Conservation (phyloP, 208 protist species). For the Acanthamoeba lenticulata region DNA sequence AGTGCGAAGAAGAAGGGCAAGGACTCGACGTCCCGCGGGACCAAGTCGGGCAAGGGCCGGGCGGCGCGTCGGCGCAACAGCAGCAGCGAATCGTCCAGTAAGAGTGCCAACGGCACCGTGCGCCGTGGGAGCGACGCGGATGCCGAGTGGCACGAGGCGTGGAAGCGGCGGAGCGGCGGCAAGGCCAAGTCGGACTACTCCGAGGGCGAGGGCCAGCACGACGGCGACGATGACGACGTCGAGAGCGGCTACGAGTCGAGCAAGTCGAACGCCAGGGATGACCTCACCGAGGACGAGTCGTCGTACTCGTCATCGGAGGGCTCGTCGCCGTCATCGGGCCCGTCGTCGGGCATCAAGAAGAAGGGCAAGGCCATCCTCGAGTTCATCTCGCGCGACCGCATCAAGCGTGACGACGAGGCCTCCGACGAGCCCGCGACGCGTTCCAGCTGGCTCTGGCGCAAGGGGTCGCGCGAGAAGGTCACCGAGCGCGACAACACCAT, state of each 20-base stretch:
- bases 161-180: background rate
- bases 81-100: too few species aligned
- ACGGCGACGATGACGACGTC: background rate
- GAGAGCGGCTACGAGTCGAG: constrained; percentile 51
- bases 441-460: constrained; percentile 26
- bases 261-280: background rate
- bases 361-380: constrained; percentile 55
- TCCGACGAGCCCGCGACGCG: background rate
- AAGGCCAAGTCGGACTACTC: constrained; percentile 40
- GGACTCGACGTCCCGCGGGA: too few species aligned
- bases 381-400: constrained; percentile 43
- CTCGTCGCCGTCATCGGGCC: background rate
- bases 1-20: background rate
- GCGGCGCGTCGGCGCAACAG: too few species aligned
- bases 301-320: constrained; percentile 20
- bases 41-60: too few species aligned
- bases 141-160: background rate
- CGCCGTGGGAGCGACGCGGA: background rate
- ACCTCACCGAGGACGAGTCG: background rate
- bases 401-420: constrained; percentile 16
- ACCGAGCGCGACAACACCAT: background rate
- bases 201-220: background rate
- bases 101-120: too few species aligned
- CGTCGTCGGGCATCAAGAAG: constrained; percentile 25
- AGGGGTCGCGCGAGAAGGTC: background rate